Evolutionary conservation across 768 basidiomycete genomes (phyloP).

Genomic region (Gloeostereum incarnatum): DNA sequence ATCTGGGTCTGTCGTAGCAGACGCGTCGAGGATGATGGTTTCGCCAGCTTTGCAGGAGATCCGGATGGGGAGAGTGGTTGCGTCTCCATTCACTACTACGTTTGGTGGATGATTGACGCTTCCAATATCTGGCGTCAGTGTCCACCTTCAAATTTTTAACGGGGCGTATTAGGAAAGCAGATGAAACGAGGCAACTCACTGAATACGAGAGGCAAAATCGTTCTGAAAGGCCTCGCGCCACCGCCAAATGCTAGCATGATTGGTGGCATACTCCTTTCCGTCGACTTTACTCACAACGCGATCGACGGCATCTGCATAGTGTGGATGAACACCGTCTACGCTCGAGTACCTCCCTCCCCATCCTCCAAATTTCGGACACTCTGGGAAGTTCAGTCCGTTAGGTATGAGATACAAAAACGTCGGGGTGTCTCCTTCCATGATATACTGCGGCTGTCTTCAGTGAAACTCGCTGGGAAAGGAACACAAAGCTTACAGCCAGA

Average conservation of each 20-base stretch:
- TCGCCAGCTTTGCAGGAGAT: not conserved
- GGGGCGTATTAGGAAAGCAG: too few relatives aligned
- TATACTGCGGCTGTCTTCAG: too few relatives aligned
- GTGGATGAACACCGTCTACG: constrained; percentile 1
- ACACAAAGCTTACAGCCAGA: too few relatives aligned
- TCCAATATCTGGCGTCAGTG: constrained; percentile 1
- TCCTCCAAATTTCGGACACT: constrained; percentile 7
- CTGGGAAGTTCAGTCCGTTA: constrained; percentile 7
- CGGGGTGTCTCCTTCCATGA: constrained; percentile 12
- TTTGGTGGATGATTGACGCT: constrained; percentile 7
- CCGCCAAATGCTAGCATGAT: constrained; percentile 9
- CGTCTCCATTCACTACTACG: not conserved
- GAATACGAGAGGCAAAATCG: constrained; percentile 10
- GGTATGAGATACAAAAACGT: constrained; percentile 8
- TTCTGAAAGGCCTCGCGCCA: constrained; percentile 11
- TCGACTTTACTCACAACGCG: not conserved
- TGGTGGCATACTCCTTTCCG: constrained; percentile 3
- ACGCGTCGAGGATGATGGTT: constrained; percentile 1
- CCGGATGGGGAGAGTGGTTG: not conserved
- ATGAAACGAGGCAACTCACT: too few relatives aligned
- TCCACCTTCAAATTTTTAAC: too few relatives aligned
- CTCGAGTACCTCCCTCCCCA: constrained; percentile 9
- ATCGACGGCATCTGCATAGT: constrained; percentile 5
- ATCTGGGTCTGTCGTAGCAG: constrained; percentile 7
- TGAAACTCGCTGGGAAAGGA: too few relatives aligned